A percentile compares a stretch with the other conserved stretches of the same genome.
Conservation (phyloP, 257 asterid species). For the Nicotiana tabacum region DNA sequence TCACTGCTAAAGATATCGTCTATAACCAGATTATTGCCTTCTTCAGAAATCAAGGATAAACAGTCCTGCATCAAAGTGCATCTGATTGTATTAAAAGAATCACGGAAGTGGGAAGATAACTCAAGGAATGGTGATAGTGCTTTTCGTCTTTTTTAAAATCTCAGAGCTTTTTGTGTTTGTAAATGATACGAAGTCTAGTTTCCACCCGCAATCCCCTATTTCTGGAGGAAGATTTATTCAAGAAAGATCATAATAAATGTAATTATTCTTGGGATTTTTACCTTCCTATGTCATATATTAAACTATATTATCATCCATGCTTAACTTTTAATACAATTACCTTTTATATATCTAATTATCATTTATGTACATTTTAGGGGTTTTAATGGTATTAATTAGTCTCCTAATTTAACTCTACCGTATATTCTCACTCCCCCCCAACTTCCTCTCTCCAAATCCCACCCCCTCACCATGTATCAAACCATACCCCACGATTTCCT, state of each 20-base stretch:
- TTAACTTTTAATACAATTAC: no score
- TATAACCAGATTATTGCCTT: slow-evolving; percentile 44
- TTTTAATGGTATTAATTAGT: no score
- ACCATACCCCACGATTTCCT: no score
- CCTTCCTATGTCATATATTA: no score
- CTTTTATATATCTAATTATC: no score
- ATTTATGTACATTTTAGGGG: no score
- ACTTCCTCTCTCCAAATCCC: no score
- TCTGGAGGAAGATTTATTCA: neutral
- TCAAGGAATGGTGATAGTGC: neutral
- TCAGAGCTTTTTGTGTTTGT: neutral
- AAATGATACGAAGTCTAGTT: neutral
- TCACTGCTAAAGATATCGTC: slow-evolving; percentile 62
- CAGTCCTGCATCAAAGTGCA: neutral
- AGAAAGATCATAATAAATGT: neutral
- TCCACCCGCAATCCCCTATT: neutral
- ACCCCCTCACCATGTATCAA: no score
- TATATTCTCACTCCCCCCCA: no score
- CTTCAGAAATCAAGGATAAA: slow-evolving; percentile 13
- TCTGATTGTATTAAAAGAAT: neutral
- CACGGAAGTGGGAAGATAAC: neutral
- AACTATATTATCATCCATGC: no score
- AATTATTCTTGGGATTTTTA: no score
- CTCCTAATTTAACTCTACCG: no score
- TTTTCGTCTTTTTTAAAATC: neutral